Conservation (phyloP, 73 alveolate species). For the Effrenium voratum region DNA sequence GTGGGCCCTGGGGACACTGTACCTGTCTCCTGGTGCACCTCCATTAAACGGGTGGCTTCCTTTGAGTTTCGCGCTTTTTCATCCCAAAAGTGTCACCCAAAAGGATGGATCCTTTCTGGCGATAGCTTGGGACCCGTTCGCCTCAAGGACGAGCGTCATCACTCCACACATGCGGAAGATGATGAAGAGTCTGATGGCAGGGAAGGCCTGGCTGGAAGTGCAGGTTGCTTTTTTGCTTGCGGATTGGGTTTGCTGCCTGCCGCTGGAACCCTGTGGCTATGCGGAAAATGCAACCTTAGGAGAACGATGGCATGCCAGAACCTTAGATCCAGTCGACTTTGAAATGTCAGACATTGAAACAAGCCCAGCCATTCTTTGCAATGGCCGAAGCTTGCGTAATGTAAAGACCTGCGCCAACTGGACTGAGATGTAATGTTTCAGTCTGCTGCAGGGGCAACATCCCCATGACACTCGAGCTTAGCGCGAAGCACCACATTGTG, state of each 20-base stretch:
- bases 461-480: conserved; percentile 95
- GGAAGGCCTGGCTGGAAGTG: conserved; percentile 26
- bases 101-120: no score
- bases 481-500: conserved; percentile 95
- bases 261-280: not conserved
- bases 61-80: no score
- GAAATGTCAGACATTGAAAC: not conserved
- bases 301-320: conserved; percentile 64
- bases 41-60: no score
- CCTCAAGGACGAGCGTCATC: conserved; percentile 94
- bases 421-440: not conserved
- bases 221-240: not conserved
- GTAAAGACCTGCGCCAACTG: not conserved
- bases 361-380: no score
- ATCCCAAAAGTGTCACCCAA: no score
- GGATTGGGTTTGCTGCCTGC: not conserved
- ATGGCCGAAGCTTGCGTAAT: no score
- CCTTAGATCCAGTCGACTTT: not conserved
- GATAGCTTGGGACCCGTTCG: no score
- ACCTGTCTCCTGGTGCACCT: no score
- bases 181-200: conserved; percentile 95
- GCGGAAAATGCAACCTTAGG: not conserved
- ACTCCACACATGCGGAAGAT: conserved; percentile 96
- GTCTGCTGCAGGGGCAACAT: conserved; percentile 37
- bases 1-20: not conserved